Evolutionary conservation across 345 rosid species (phyloP).

Genomic region (Citrus australasica): DNA sequence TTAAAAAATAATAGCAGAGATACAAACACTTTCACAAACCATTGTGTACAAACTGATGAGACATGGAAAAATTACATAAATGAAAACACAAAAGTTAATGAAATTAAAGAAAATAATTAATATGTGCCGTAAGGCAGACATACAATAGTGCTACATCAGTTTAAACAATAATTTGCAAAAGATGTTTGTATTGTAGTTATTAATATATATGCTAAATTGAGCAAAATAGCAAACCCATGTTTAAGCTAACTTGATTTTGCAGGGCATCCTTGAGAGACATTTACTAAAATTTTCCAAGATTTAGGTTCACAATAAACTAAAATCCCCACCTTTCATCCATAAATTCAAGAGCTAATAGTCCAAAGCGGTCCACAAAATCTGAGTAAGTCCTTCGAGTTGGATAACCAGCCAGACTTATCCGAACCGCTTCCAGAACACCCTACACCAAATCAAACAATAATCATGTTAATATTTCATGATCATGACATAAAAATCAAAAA

Average conservation of each 20-base stretch:
- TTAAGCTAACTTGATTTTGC: neutral
- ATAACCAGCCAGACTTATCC: slow-evolving; percentile 97
- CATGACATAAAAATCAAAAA: neutral
- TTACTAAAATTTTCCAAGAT: neutral
- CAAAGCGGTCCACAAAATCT: slow-evolving; percentile 95
- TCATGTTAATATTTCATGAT: slow-evolving; percentile 4
- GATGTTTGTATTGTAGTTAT: neutral
- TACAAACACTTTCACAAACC: neutral
- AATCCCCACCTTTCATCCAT: slow-evolving; percentile 66
- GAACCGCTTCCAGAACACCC: slow-evolving; percentile 99
- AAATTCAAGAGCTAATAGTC: slow-evolving; percentile 67
- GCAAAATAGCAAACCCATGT: neutral
- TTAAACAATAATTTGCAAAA: neutral
- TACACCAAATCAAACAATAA: slow-evolving; percentile 27
- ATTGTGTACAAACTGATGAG: neutral
- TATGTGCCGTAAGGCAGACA: neutral
- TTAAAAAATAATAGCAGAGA: neutral
- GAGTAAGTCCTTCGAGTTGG: slow-evolving; percentile 84
- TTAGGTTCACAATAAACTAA: slow-evolving; percentile 8
- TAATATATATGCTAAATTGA: neutral
- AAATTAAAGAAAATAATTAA: too few species aligned
- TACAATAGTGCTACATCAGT: neutral
- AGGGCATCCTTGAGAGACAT: neutral
- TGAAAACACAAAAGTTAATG: neutral
- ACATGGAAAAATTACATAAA: neutral